These are phyloP conservation scores for Breviolum minutum DNA, from an alignment of 73 alveolate genomes.

Conservation along the genomic window DNA sequence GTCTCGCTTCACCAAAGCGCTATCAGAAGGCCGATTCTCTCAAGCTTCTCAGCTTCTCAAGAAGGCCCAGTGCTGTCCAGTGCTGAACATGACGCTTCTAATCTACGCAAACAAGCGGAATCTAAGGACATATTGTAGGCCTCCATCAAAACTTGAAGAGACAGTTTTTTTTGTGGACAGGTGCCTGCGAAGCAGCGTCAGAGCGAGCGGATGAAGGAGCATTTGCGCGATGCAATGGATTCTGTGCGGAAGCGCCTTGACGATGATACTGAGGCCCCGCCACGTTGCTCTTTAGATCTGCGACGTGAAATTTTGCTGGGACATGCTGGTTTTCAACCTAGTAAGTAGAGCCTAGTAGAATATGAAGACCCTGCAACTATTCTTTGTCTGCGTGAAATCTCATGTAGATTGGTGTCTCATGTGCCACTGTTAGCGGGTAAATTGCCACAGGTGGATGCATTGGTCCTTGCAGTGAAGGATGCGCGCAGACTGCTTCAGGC, in stretches of 20 bases:
- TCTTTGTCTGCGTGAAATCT: too few species aligned
- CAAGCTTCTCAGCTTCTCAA: constrained; percentile 20
- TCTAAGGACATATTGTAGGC: not conserved
- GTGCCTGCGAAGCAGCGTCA: constrained; percentile 45
- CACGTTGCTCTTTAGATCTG: too few species aligned
- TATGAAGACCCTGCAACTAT: too few species aligned
- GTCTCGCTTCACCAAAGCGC: constrained; percentile 26
- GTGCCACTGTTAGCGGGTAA: not conserved
- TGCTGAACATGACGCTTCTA: too few species aligned
- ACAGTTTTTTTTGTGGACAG: not conserved
- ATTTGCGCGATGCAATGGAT: not conserved
- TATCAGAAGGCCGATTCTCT: constrained; percentile 4
- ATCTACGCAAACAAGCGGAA: too few species aligned
- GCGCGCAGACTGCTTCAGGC: constrained; percentile 33
- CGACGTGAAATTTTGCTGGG: not conserved
- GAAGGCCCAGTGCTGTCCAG: not conserved
- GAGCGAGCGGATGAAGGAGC: constrained; percentile 2
- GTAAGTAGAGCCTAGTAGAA: too few species aligned
- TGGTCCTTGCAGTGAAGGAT: constrained; percentile 8
- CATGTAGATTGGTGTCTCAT: too few species aligned
- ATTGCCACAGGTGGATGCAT: not conserved
- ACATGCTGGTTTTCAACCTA: not conserved
- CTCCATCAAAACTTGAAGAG: not conserved
- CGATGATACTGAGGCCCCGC: constrained; percentile 9
- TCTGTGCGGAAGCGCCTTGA: not conserved